Base-by-base conservation (phyloP, 345 rosid species). In the Adansonia digitata region DNA sequence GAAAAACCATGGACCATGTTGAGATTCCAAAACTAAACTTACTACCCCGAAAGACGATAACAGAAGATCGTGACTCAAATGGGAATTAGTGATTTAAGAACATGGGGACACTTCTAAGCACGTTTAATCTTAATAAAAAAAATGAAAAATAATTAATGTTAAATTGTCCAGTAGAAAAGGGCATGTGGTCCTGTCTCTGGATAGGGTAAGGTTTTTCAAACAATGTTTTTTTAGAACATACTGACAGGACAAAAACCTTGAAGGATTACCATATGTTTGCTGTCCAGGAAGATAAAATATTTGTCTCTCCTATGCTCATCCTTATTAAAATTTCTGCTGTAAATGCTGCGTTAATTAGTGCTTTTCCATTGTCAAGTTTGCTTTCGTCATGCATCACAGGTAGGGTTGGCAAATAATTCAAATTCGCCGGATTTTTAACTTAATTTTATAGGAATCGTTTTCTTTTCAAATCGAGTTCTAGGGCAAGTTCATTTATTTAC, bases 101-200 rank as follows among this genome's bases (percentile, higher is more conserved):
- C 52, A 76, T 20, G 35, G 53, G 53, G 31, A 70, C 18, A 52
- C 34, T 55, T 67, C 34, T 48, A 61, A 55, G 62, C 69, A 69
- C 34, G 71, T 73, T 74, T 57, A 29, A 1, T 17, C 20, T 52
- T 5, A n/a, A 29, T 10, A 57, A 49, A 49, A 31, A 69, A 42
- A 49, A 49, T 46, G 56, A 49, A 79, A 77, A 77, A 56, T 26
- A 45, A 61, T 35, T 15, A 60, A 75, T 67, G 31, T 51, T 61
- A 24, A 26, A 0, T 6, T 75, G 74, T 57, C 65, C 72, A 60
- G 13, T 43, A 49, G 55, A 31, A 15, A 37, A 11, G 40, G 20
- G 72, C 82, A 72, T 72, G 88, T 84, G 90, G 85, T 77, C 80
- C 83, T 59, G 52, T 66, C 60, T 77, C 60, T 77, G 77, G 79